Percentiles rank a stretch among this genome's conserved stretches.
phyloP scores from a whole-genome alignment of 1,284 basidiomycete species.

The Sporisorium iseilematis-ciliati region DNA sequence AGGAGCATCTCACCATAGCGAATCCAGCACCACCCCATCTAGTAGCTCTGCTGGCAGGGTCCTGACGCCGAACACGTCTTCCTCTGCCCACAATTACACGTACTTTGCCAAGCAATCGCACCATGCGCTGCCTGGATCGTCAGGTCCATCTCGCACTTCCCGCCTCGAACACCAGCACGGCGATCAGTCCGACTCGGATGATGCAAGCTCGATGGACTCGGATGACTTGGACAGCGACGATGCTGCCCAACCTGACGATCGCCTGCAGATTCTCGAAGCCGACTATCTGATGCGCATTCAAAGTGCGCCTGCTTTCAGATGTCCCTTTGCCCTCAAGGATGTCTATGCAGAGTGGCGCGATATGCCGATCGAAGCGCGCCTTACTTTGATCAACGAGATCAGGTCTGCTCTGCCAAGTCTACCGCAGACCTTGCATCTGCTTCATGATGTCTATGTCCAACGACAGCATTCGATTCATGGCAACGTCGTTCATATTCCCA shows the following conservation, averaged over 20 bases:
- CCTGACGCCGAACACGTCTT: slow-evolving; percentile 35
- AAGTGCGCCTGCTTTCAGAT: slow-evolving; percentile 28
- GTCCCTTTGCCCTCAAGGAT: slow-evolving; percentile 47
- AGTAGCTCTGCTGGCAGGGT: slow-evolving; percentile 23
- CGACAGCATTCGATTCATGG: slow-evolving; percentile 37
- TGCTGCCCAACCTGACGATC: slow-evolving; percentile 13
- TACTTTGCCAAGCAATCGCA: slow-evolving; percentile 1
- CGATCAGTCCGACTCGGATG: background rate
- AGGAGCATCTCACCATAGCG: slow-evolving; percentile 27
- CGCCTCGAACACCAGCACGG: background rate
- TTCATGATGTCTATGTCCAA: slow-evolving; percentile 36
- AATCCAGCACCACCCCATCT: slow-evolving; percentile 17
- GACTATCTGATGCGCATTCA: slow-evolving; percentile 23
- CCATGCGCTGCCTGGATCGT: background rate
- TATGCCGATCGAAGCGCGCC: slow-evolving; percentile 21
- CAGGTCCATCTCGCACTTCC: background rate
- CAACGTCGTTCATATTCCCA: slow-evolving; percentile 32
- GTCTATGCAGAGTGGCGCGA: slow-evolving; percentile 38
- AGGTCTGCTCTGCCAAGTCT: slow-evolving; percentile 23
- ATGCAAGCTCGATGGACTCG: slow-evolving; percentile 14
- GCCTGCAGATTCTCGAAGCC: slow-evolving; percentile 25
- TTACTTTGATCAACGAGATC: slow-evolving; percentile 19
- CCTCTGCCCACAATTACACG: slow-evolving; percentile 15
- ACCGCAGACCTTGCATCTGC: slow-evolving; percentile 22
- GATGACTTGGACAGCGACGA: slow-evolving; percentile 21